Percentiles rank a stretch among this genome's conserved stretches.
Conservation (phyloP, 805 yeast genomes). For the Candida lessepsii region DNA sequence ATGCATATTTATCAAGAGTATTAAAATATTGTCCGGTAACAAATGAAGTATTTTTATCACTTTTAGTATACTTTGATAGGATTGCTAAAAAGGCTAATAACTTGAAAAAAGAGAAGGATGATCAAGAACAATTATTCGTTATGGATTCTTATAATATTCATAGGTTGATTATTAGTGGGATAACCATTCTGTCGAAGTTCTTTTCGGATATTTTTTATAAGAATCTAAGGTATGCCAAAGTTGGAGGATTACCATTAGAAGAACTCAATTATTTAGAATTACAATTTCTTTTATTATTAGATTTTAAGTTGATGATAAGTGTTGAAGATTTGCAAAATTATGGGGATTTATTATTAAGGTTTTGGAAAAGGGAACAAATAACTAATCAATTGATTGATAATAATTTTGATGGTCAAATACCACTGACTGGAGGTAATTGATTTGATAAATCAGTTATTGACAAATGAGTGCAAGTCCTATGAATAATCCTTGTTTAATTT, state of each 20-base stretch:
- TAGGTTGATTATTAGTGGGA: conserved; percentile 87
- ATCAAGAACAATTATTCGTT: conserved; percentile 67
- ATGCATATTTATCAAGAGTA: conserved; percentile 85
- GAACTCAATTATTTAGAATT: conserved; percentile 91
- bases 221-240: conserved; percentile 90
- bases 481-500: too few species aligned
- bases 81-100: conserved; percentile 81
- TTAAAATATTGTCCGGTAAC: conserved; percentile 98
- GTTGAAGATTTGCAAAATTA: conserved; percentile 89
- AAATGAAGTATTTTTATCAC: conserved; percentile 87
- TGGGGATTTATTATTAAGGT: conserved; percentile 80
- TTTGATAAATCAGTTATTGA: too few species aligned
- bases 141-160: conserved; percentile 97
- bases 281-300: conserved; percentile 80
- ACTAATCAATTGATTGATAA: conserved; percentile 35
- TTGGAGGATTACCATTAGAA: conserved; percentile 91
- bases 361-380: conserved; percentile 73
- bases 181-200: conserved; percentile 93
- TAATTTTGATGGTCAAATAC: conserved; percentile 3
- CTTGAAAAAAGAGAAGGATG: conserved; percentile 26
- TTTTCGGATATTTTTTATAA: conserved; percentile 93
- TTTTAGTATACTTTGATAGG: conserved; percentile 91
- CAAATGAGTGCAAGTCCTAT: too few species aligned
- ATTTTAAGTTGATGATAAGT: conserved; percentile 82
- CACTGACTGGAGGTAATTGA: conserved; percentile 1